Evolutionary conservation across 2,329 filamentous ascomycete genomes (phyloP).

Genomic region (Verticillium zaregamsianum): DNA sequence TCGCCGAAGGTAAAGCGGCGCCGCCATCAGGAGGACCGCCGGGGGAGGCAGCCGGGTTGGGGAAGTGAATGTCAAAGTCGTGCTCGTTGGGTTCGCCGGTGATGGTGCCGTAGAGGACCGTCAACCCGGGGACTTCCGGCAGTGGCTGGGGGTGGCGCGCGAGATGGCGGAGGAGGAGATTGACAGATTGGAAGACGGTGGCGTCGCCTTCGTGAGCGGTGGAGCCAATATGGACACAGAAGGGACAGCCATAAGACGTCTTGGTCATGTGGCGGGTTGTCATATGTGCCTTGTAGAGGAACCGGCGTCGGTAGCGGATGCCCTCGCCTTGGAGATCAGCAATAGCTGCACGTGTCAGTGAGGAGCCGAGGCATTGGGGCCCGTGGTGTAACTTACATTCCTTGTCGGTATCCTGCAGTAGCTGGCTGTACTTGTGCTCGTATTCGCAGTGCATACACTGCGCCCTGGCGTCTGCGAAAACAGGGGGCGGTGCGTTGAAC

Average conservation of each 20-base stretch:
- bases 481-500: conserved; percentile 1
- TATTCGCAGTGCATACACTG: conserved; percentile 18
- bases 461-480: conserved; percentile 10
- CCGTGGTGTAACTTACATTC: conserved; percentile 16
- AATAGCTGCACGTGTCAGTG: conserved; percentile 18
- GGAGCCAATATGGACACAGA: conserved; percentile 28
- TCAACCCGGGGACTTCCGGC: conserved; percentile 29
- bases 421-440: conserved; percentile 19
- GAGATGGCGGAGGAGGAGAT: conserved; percentile 33
- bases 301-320: conserved; percentile 32
- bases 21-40: conserved; percentile 2
- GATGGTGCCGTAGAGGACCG: conserved; percentile 25
- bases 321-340: conserved; percentile 28
- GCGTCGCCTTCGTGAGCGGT: conserved; percentile 33
- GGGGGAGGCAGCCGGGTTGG: conserved; percentile 23
- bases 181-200: conserved; percentile 32
- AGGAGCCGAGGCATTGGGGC: neutral
- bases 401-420: conserved; percentile 22
- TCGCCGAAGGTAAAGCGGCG: conserved; percentile 22
- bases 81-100: conserved; percentile 19
- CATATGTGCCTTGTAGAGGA: conserved; percentile 39
- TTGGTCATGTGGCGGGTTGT: conserved; percentile 23
- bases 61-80: conserved; percentile 33
- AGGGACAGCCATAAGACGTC: conserved; percentile 35
- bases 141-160: conserved; percentile 35